A percentile compares a stretch with the other conserved stretches of the same genome.
phyloP scores from a whole-genome alignment of 257 asterid species.

The Verbascum thapsus region DNA sequence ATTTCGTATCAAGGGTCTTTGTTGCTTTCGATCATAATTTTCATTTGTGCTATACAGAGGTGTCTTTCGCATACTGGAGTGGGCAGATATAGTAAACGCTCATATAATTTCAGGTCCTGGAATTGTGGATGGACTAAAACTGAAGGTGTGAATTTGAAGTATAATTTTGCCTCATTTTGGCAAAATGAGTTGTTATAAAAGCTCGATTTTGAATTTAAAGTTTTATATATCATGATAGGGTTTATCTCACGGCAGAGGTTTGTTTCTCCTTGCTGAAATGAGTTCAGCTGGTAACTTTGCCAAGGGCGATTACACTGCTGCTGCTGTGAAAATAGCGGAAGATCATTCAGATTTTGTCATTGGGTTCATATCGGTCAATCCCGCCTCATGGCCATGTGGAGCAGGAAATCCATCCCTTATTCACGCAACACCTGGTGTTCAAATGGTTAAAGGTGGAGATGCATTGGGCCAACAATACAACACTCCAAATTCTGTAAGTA shows the following conservation, averaged over 20 bases:
- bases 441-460: slow-evolving; percentile 93
- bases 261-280: slow-evolving; percentile 95
- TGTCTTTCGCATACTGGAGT: slow-evolving; percentile 75
- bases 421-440: slow-evolving; percentile 98
- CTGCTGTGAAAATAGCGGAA: slow-evolving; percentile 89
- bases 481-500: slow-evolving; percentile 88
- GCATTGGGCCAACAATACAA: slow-evolving; percentile 90
- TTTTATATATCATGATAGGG: slow-evolving; percentile 53
- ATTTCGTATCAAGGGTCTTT: background rate
- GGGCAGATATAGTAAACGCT: slow-evolving; percentile 97
- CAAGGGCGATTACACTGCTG: slow-evolving; percentile 88
- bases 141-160: slow-evolving; percentile 56
- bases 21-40: slow-evolving; percentile 28
- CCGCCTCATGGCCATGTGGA: slow-evolving; percentile 89
- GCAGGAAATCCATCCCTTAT: slow-evolving; percentile 76
- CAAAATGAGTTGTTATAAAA: background rate
- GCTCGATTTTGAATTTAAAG: slow-evolving; percentile 25
- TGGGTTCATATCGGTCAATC: slow-evolving; percentile 95
- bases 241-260: slow-evolving; percentile 82
- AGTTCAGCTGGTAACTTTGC: slow-evolving; percentile 96
- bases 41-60: slow-evolving; percentile 64
- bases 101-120: slow-evolving; percentile 98
- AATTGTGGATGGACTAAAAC: slow-evolving; percentile 90
- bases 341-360: slow-evolving; percentile 92
- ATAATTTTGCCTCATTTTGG: background rate